Evolutionary conservation across 2,329 filamentous ascomycete species (phyloP).

Genomic region (Arachnomyces sp.): DNA sequence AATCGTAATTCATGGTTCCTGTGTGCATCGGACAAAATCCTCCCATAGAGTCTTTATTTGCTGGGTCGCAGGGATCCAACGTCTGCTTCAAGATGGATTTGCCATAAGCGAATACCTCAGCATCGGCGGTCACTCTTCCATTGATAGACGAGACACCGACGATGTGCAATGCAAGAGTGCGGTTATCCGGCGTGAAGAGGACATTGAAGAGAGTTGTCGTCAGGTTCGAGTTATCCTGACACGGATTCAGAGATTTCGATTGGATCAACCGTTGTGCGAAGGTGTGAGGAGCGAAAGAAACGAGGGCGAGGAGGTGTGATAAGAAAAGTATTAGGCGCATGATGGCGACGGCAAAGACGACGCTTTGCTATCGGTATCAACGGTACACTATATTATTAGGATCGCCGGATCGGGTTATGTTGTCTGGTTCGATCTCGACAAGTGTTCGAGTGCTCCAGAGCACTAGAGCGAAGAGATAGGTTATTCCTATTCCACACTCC

Average conservation of each 20-base stretch:
- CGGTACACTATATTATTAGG: constrained; percentile 1
- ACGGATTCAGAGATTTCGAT: constrained; percentile 77
- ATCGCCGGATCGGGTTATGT: constrained; percentile 23
- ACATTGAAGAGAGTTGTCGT: constrained; percentile 85
- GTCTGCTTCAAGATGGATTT: constrained; percentile 60
- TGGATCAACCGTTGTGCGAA: constrained; percentile 62
- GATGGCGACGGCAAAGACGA: constrained; percentile 10
- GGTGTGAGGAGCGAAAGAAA: constrained; percentile 39
- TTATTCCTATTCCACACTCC: too few relatives aligned
- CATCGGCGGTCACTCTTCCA: constrained; percentile 70
- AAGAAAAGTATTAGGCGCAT: constrained; percentile 30
- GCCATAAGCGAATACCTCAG: constrained; percentile 75
- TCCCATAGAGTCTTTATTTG: constrained; percentile 45
- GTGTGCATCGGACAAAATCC: constrained; percentile 89
- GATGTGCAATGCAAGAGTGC: constrained; percentile 64
- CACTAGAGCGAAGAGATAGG: constrained; percentile 10
- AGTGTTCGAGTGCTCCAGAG: constrained; percentile 23
- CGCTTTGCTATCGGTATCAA: constrained; percentile 1
- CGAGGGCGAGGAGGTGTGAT: constrained; percentile 31
- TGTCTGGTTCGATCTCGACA: constrained; percentile 5
- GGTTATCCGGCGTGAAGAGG: constrained; percentile 56
- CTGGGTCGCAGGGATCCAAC: constrained; percentile 65
- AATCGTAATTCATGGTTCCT: constrained; percentile 69
- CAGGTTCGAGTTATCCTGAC: constrained; percentile 77
- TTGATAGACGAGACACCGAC: constrained; percentile 76